Percentiles rank a stretch among this genome's conserved stretches.
phyloP scores from a whole-genome alignment of 345 rosid genomes.

The Boechera retrofracta region DNA sequence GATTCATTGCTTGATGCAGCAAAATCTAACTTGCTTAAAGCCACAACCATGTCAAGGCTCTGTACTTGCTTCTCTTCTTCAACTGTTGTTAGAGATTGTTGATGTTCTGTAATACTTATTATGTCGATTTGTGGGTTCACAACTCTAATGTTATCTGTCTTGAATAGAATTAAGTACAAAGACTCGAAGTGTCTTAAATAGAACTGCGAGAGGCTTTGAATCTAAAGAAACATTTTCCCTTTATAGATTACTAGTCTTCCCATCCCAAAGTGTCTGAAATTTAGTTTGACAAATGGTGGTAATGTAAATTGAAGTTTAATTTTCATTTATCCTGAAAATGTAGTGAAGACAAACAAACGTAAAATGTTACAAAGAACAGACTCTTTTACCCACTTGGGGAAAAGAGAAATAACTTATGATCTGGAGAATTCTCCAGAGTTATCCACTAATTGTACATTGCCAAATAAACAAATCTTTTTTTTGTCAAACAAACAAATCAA shows the following conservation, averaged over 20 bases:
- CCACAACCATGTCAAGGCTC: conserved; percentile 51
- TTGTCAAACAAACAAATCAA: conserved; percentile 24
- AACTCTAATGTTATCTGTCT: not conserved
- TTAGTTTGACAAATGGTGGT: not conserved
- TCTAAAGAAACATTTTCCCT: conserved; percentile 8
- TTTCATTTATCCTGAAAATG: conserved; percentile 16
- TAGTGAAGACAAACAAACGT: conserved; percentile 28
- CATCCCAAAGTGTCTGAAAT: not conserved
- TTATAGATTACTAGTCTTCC: conserved; percentile 4
- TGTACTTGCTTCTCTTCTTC: conserved; percentile 47
- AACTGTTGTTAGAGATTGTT: conserved; percentile 40
- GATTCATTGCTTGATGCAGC: conserved; percentile 95
- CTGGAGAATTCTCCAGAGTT: conserved; percentile 37
- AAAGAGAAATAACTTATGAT: conserved; percentile 9
- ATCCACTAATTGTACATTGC: conserved; percentile 30
- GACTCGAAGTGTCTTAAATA: no score
- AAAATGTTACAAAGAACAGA: conserved; percentile 34
- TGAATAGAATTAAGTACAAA: not conserved
- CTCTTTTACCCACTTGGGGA: conserved; percentile 26
- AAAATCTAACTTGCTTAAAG: conserved; percentile 76
- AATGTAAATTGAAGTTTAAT: not conserved
- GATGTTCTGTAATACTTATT: conserved; percentile 7
- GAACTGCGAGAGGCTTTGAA: not conserved
- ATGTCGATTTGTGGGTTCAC: not conserved
- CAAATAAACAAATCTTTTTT: conserved; percentile 19